Evolutionary conservation across 208 protist genomes (phyloP).

Genomic region (Leptomonas pyrrhocoris): DNA sequence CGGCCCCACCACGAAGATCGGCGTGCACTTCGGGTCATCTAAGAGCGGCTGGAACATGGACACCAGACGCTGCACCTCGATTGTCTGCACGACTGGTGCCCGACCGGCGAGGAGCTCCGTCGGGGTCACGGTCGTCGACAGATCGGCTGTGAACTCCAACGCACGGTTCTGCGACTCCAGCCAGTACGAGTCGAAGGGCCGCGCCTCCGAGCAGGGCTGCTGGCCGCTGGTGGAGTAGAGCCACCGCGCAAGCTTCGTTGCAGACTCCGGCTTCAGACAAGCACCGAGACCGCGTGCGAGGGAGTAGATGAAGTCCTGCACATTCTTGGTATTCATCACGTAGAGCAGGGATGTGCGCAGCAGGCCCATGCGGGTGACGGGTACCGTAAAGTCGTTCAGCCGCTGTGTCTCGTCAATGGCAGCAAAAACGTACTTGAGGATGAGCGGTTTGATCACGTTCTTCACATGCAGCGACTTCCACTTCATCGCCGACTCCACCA

Average conservation of each 20-base stretch:
- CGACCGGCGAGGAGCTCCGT: slow-evolving; percentile 62
- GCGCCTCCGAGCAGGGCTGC: slow-evolving; percentile 66
- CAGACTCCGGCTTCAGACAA: slow-evolving; percentile 50
- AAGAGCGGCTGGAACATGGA: slow-evolving; percentile 91
- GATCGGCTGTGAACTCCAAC: slow-evolving; percentile 72
- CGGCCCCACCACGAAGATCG: slow-evolving; percentile 96
- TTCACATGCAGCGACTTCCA: slow-evolving; percentile 42
- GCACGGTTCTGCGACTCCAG: slow-evolving; percentile 48
- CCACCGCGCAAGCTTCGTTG: slow-evolving; percentile 70
- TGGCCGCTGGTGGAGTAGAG: slow-evolving; percentile 87
- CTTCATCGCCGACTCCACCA: slow-evolving; percentile 84
- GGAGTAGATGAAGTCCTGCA: slow-evolving; percentile 76
- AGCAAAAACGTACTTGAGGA: slow-evolving; percentile 85
- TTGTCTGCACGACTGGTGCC: slow-evolving; percentile 85
- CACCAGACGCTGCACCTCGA: slow-evolving; percentile 91
- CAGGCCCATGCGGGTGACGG: slow-evolving; percentile 92
- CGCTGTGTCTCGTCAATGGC: slow-evolving; percentile 72
- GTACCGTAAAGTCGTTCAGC: slow-evolving; percentile 76
- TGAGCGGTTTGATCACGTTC: slow-evolving; percentile 59
- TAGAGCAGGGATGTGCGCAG: slow-evolving; percentile 86
- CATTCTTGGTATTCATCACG: slow-evolving; percentile 54
- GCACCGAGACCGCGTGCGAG: slow-evolving; percentile 70
- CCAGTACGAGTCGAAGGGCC: slow-evolving; percentile 91
- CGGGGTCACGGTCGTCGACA: slow-evolving; percentile 50
- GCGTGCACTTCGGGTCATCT: slow-evolving; percentile 55